Conservation (phyloP, 345 rosid species). For the Noccaea caerulescens region DNA sequence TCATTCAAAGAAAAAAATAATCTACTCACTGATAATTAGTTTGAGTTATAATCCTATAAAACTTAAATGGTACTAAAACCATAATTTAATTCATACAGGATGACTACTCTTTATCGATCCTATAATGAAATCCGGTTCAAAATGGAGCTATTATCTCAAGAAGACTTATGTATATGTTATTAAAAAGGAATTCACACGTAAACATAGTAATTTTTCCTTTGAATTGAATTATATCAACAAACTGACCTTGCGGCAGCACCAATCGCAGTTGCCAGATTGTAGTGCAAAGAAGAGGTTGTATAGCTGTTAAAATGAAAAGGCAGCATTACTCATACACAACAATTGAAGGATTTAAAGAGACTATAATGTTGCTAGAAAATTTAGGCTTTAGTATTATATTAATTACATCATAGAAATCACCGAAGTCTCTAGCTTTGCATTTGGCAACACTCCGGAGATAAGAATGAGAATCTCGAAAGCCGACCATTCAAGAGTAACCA, state of each 20-base stretch:
- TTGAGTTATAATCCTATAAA: neutral
- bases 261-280: slow-evolving; percentile 13
- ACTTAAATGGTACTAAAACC: neutral
- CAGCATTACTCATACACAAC: neutral
- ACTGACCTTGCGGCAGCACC: slow-evolving; percentile 36
- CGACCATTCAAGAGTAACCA: slow-evolving; percentile 58
- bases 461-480: slow-evolving; percentile 57
- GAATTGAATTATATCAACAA: neutral
- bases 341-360: neutral
- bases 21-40: neutral
- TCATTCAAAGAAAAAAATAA: no score
- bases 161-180: no score
- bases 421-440: slow-evolving; percentile 57
- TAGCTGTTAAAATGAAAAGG: neutral
- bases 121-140: neutral
- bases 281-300: slow-evolving; percentile 21
- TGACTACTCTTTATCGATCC: no score
- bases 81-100: no score
- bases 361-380: neutral
- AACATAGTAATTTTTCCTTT: no score
- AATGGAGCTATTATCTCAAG: neutral
- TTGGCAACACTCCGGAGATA: slow-evolving; percentile 56
- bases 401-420: slow-evolving; percentile 55
- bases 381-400: slow-evolving; percentile 7
- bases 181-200: neutral